Evolutionary conservation across 1,284 basidiomycete genomes (phyloP).

Genomic region (Tilletia caries): DNA sequence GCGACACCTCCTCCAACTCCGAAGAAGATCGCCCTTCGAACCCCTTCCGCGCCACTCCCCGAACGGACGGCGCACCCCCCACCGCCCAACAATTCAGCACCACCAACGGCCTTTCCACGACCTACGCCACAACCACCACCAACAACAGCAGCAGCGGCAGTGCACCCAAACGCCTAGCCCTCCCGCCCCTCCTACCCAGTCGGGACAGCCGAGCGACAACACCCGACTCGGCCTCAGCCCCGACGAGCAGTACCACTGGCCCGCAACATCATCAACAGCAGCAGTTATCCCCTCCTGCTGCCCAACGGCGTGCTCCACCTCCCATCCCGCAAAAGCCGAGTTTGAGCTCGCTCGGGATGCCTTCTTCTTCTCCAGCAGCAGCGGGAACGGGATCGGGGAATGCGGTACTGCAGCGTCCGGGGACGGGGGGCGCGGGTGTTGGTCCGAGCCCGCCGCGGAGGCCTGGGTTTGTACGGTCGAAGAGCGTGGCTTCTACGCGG

Average conservation of each 20-base stretch:
- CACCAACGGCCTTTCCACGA: not conserved
- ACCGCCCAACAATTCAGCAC: not conserved
- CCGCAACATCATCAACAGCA: not conserved
- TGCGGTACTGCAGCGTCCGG: too few species aligned
- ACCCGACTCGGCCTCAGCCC: not conserved
- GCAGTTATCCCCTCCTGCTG: not conserved
- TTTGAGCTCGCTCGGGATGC: not conserved
- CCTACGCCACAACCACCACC: too few species aligned
- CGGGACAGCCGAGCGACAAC: not conserved
- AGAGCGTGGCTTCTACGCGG: slow-evolving; percentile 9
- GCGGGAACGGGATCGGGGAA: not conserved
- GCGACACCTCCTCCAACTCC: not conserved
- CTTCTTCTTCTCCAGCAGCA: not conserved
- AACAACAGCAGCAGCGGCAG: not conserved
- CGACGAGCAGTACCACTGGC: not conserved
- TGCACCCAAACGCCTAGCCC: not conserved
- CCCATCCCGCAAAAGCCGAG: not conserved
- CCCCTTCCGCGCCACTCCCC: not conserved
- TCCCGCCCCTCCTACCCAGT: not conserved
- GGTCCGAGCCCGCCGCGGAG: not conserved
- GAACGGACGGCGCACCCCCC: not conserved
- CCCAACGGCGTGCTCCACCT: not conserved
- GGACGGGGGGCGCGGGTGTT: too few species aligned
- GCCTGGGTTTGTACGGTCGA: not conserved
- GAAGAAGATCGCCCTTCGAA: not conserved